phyloP scores from a whole-genome alignment of 2,329 filamentous ascomycete species.

The Cryphonectria carpinicola region DNA sequence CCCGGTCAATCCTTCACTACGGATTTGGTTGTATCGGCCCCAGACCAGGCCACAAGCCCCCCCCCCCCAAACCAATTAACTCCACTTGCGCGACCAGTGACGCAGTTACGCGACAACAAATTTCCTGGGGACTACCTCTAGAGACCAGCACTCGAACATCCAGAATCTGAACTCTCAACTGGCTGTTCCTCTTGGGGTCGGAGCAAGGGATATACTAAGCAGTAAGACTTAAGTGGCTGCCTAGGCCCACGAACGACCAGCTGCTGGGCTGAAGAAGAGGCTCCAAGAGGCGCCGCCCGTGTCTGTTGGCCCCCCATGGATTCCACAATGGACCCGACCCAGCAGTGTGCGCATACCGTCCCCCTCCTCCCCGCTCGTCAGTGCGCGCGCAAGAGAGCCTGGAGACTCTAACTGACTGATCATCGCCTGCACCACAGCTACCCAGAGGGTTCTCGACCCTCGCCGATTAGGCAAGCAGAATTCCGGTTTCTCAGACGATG shows the following conservation, averaged over 20 bases:
- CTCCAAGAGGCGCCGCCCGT: constrained; percentile 11
- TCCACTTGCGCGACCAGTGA: constrained; percentile 19
- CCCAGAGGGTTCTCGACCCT: constrained; percentile 81
- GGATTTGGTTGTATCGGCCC: neutral
- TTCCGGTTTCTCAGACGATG: constrained; percentile 80
- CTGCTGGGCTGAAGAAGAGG: constrained; percentile 21
- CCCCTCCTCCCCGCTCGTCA: neutral
- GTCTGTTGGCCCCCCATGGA: constrained; percentile 27
- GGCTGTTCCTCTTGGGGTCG: neutral
- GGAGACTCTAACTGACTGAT: constrained; percentile 12
- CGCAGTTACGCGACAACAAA: constrained; percentile 18
- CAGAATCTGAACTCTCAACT: neutral
- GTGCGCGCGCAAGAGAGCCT: constrained; percentile 13
- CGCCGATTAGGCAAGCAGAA: constrained; percentile 78
- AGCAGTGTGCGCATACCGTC: constrained; percentile 27
- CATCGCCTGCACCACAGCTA: constrained; percentile 52
- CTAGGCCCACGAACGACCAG: constrained; percentile 11
- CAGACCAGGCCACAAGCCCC: neutral
- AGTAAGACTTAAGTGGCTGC: constrained; percentile 15
- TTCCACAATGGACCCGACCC: constrained; percentile 25
- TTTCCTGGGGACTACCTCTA: neutral
- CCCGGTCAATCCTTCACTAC: constrained; percentile 16
- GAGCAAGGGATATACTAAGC: neutral
- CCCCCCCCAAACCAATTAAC: neutral
- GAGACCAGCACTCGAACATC: neutral